Evolutionary conservation across 352 stramenopile genomes (phyloP).

Genomic region (Globisporangium apiculatum): DNA sequence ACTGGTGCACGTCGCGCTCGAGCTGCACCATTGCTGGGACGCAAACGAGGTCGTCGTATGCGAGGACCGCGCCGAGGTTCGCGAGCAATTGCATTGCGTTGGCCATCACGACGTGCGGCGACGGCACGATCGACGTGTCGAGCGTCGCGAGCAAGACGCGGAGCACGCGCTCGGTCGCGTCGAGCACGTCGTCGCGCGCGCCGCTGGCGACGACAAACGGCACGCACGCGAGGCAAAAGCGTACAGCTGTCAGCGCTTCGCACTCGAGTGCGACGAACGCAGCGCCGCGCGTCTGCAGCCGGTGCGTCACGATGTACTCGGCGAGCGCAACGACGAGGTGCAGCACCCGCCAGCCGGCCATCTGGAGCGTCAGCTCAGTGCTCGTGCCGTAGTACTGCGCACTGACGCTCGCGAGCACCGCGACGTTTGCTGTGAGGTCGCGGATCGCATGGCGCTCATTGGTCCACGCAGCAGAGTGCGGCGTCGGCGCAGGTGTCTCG

Average conservation of each 20-base stretch:
- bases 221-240: constrained; percentile 51
- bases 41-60: constrained; percentile 58
- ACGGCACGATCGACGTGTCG: constrained; percentile 60
- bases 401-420: constrained; percentile 52
- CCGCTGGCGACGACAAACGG: constrained; percentile 52
- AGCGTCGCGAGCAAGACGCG: constrained; percentile 50
- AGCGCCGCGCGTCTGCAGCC: constrained; percentile 45
- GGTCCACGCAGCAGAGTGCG: constrained; percentile 36
- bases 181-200: constrained; percentile 41
- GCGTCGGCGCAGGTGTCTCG: constrained; percentile 29
- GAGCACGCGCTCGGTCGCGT: constrained; percentile 41
- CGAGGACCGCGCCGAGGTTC: constrained; percentile 53
- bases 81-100: constrained; percentile 62
- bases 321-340: constrained; percentile 53
- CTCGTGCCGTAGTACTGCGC: constrained; percentile 55
- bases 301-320: constrained; percentile 54
- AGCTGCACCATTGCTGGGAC: constrained; percentile 68
- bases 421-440: constrained; percentile 51
- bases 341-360: constrained; percentile 59
- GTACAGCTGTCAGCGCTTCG: constrained; percentile 53
- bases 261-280: constrained; percentile 55
- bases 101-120: constrained; percentile 51
- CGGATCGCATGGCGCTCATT: constrained; percentile 43
- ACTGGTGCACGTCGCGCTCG: constrained; percentile 61
- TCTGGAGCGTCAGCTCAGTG: constrained; percentile 44